Evolutionary conservation across 441 rosid genomes (phyloP).

Genomic region (Rhodomyrtus psidioides): DNA sequence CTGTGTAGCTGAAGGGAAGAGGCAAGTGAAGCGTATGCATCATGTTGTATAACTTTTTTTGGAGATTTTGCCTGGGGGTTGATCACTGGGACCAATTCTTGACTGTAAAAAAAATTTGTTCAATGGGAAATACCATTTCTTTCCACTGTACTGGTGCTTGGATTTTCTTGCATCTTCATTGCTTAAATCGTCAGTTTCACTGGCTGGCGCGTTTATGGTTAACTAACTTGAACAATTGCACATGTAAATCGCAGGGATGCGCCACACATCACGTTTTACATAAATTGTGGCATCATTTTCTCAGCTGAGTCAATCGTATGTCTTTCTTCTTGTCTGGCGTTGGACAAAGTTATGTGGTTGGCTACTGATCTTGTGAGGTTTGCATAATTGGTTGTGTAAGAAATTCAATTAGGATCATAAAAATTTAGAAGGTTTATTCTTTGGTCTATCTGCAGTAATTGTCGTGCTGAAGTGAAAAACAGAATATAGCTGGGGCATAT

Average conservation of each 20-base stretch:
- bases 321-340: neutral
- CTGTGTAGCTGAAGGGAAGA: too few relatives aligned
- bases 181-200: neutral
- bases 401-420: neutral
- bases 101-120: neutral
- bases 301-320: neutral
- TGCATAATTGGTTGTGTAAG: neutral
- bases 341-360: neutral
- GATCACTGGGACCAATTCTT: neutral
- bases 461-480: neutral
- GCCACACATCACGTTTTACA: neutral
- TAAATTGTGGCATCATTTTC: neutral
- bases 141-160: neutral
- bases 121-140: neutral
- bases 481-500: neutral
- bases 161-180: neutral
- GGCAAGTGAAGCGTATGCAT: neutral
- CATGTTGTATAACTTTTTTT: neutral
- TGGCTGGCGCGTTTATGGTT: too few relatives aligned
- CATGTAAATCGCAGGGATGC: neutral
- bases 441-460: neutral
- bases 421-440: neutral
- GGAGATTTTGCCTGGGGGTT: neutral
- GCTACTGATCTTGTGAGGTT: neutral
- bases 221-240: neutral